Conservation (phyloP, 306 rosid species). For the Malus domestica region ASM211411v1 NC_041798.1:27578501-27579000, state of each 20-base stretch:
- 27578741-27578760: constrained; percentile 32
- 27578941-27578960: constrained; percentile 30
- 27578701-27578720: background rate
- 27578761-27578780: background rate
- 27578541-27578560: too few relatives aligned
- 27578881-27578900: constrained; percentile 60
- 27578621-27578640: background rate
- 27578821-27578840: constrained; percentile 62
- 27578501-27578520: background rate
- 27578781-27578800: constrained; percentile 26
- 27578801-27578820: constrained; percentile 88
- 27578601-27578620: background rate
- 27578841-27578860: constrained; percentile 25
- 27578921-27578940: constrained; percentile 18
- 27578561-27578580: too few relatives aligned
- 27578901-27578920: constrained; percentile 23
- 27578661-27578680: background rate
- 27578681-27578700: background rate
- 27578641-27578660: background rate
- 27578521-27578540: too few relatives aligned
- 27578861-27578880: background rate
- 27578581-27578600: background rate
- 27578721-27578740: constrained; percentile 37
- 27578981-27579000: constrained; percentile 8
- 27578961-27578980: constrained; percentile 24